These are phyloP conservation scores for Kalaharituber pfeilii DNA, from an alignment of 2,329 filamentous ascomycete species.

Conservation along the genomic window DNA sequence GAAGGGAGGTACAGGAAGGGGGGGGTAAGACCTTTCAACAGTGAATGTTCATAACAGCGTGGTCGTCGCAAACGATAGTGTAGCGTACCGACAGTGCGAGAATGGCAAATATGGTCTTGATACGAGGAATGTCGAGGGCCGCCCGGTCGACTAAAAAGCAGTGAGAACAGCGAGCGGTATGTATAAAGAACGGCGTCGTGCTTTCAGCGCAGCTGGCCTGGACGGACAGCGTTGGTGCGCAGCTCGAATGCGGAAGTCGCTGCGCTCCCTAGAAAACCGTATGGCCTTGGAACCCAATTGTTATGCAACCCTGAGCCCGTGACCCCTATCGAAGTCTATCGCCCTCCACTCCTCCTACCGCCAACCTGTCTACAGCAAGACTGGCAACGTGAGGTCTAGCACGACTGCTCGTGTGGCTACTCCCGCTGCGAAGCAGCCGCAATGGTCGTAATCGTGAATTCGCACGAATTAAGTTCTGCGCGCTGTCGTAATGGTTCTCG, in stretches of 20 bases:
- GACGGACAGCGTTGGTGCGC: too few species aligned
- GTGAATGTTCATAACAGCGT: background rate
- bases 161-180: background rate
- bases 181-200: background rate
- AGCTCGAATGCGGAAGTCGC: background rate
- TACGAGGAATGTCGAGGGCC: background rate
- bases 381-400: too few species aligned
- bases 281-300: too few species aligned
- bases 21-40: background rate
- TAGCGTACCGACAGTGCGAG: too few species aligned
- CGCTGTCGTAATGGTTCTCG: background rate
- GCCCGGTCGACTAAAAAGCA: background rate
- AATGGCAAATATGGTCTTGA: too few species aligned
- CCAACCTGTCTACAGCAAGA: too few species aligned
- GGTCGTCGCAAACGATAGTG: background rate
- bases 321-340: too few species aligned
- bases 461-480: background rate
- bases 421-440: too few species aligned
- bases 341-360: too few species aligned
- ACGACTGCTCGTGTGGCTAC: too few species aligned
- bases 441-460: background rate
- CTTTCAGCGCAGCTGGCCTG: background rate
- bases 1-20: background rate
- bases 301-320: too few species aligned
- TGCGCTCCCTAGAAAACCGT: background rate